These are phyloP conservation scores for Microdochium bolleyi DNA, from an alignment of 2,329 filamentous ascomycete species.

Conservation along the genomic window DNA sequence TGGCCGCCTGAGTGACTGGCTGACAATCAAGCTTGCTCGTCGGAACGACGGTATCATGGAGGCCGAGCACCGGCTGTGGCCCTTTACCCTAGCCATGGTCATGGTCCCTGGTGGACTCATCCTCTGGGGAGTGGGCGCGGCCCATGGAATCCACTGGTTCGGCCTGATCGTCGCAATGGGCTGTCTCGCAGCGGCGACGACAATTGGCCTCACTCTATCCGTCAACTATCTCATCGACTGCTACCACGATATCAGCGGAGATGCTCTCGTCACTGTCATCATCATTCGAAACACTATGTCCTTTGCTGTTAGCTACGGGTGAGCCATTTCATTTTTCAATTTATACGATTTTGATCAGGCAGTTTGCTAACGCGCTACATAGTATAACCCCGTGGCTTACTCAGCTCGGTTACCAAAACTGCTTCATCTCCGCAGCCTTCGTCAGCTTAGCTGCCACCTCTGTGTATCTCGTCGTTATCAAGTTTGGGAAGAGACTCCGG, in stretches of 20 bases:
- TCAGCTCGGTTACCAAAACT: constrained; percentile 32
- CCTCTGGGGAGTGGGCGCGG: constrained; percentile 19
- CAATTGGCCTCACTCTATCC: constrained; percentile 25
- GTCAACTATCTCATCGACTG: constrained; percentile 32
- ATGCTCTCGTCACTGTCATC: constrained; percentile 29
- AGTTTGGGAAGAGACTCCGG: constrained; percentile 23
- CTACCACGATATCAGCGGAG: constrained; percentile 29
- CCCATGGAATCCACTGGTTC: constrained; percentile 30
- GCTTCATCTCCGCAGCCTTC: constrained; percentile 30
- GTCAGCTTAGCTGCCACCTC: constrained; percentile 24
- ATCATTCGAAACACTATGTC: constrained; percentile 30
- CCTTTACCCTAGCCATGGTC: constrained; percentile 21
- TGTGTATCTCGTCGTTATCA: constrained; percentile 28
- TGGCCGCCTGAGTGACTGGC: constrained; percentile 26
- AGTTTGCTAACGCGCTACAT: no score
- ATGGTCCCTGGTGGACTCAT: constrained; percentile 13
- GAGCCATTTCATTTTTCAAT: no score
- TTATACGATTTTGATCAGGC: no score
- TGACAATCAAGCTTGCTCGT: constrained; percentile 27
- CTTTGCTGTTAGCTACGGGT: constrained; percentile 27
- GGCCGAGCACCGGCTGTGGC: constrained; percentile 32
- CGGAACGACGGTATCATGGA: constrained; percentile 32
- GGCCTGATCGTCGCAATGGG: constrained; percentile 32
- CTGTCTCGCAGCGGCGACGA: constrained; percentile 21
- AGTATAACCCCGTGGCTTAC: constrained; percentile 37